Conservation (phyloP, 1,139 yeast species). For the Zygoascus sp. region DNA sequence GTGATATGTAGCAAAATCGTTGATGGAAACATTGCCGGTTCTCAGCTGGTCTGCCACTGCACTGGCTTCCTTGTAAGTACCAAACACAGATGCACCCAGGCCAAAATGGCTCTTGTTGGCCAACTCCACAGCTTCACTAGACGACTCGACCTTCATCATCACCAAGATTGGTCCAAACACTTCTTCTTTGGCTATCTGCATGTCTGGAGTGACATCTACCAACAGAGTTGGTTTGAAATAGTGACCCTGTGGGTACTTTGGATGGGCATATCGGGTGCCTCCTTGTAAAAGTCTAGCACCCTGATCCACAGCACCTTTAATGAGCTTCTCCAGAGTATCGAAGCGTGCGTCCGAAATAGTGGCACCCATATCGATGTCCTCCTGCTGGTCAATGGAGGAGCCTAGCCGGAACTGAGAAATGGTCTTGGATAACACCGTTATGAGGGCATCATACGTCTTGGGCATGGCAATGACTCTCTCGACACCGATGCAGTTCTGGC, state of each 20-base stretch:
- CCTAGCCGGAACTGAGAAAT: slow-evolving; percentile 69
- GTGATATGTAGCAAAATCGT: slow-evolving; percentile 94
- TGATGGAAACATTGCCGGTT: slow-evolving; percentile 91
- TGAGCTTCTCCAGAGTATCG: slow-evolving; percentile 56
- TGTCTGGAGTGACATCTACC: slow-evolving; percentile 69
- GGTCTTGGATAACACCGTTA: slow-evolving; percentile 51
- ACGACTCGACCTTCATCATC: slow-evolving; percentile 62
- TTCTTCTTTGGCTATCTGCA: slow-evolving; percentile 82
- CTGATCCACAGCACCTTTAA: slow-evolving; percentile 65
- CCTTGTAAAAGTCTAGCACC: slow-evolving; percentile 84
- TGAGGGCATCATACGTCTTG: slow-evolving; percentile 57
- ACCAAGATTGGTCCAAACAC: slow-evolving; percentile 90
- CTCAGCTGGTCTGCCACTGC: slow-evolving; percentile 58
- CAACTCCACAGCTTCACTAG: slow-evolving; percentile 66
- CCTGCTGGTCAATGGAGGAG: slow-evolving; percentile 78
- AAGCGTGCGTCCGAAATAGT: slow-evolving; percentile 79
- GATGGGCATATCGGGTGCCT: slow-evolving; percentile 74
- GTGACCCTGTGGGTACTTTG: slow-evolving; percentile 92
- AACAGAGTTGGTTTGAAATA: slow-evolving; percentile 86
- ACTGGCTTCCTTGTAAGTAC: slow-evolving; percentile 49
- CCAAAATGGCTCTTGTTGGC: slow-evolving; percentile 90
- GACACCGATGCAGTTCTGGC: slow-evolving; percentile 96
- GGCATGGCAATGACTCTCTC: slow-evolving; percentile 84
- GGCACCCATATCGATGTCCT: slow-evolving; percentile 94
- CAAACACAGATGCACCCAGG: slow-evolving; percentile 82